Evolutionary conservation across 2,329 filamentous ascomycete species (phyloP).

Genomic region (Ploettnerulaceae sp.): DNA sequence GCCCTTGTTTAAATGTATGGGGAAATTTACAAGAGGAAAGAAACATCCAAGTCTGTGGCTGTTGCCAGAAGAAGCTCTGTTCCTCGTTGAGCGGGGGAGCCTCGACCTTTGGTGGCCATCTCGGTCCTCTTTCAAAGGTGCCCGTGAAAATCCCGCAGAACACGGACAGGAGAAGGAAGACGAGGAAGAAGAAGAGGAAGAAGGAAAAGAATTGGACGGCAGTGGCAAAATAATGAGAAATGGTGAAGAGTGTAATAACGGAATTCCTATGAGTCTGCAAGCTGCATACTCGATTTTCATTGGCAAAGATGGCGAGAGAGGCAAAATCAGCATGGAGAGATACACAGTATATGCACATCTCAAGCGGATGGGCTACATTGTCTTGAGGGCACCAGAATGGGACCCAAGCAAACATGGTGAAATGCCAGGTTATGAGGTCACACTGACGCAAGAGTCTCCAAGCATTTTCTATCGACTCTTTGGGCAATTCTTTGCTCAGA

Average conservation of each 20-base stretch:
- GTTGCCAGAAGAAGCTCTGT: conserved; percentile 86
- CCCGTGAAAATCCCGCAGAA: conserved; percentile 20
- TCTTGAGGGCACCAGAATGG: conserved; percentile 63
- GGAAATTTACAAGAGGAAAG: conserved; percentile 53
- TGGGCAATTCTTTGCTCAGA: conserved; percentile 27
- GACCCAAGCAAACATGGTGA: conserved; percentile 31
- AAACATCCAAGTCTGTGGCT: conserved; percentile 70
- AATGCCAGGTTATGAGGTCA: conserved; percentile 6
- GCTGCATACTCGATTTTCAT: conserved; percentile 84
- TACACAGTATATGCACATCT: conserved; percentile 86
- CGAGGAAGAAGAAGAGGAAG: conserved; percentile 40
- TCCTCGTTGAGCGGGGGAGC: conserved; percentile 80
- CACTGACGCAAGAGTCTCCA: conserved; percentile 11
- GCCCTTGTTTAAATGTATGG: conserved; percentile 70
- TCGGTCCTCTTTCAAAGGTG: conserved; percentile 44
- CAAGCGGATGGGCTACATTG: conserved; percentile 75
- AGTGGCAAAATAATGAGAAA: no score
- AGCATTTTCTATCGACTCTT: conserved; percentile 33
- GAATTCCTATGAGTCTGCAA: conserved; percentile 84
- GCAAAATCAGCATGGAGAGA: conserved; percentile 65
- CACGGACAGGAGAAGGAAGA: conserved; percentile 36
- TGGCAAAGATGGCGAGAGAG: conserved; percentile 58
- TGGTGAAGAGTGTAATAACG: no score
- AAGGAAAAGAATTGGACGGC: no score
- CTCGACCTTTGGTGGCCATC: conserved; percentile 82